A percentile compares a stretch with the other conserved stretches of the same genome.
Conservation (phyloP, 805 yeast species). For the Torulaspora delbrueckii region DNA sequence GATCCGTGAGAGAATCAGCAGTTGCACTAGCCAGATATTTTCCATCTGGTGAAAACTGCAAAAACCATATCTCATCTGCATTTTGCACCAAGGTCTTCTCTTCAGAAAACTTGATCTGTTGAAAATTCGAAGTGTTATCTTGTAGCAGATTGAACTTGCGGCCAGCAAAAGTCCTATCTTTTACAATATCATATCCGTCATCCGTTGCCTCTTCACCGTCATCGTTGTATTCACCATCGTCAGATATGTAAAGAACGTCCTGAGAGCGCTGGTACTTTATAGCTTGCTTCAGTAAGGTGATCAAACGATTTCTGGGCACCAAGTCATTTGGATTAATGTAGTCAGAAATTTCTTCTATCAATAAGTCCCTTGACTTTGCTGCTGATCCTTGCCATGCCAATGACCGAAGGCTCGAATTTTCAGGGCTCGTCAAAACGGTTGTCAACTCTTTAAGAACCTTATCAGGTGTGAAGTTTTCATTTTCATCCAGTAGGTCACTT, state of each 20-base stretch:
- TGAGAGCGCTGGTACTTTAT: constrained; percentile 41
- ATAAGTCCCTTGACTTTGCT: constrained; percentile 36
- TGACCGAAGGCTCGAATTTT: constrained; percentile 9
- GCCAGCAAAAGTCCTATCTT: neutral
- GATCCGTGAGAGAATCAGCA: constrained; percentile 44
- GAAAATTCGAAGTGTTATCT: constrained; percentile 19
- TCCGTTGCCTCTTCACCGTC: neutral
- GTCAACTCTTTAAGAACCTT: constrained; percentile 30
- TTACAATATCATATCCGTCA: neutral
- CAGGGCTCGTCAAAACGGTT: constrained; percentile 31
- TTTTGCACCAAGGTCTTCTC: constrained; percentile 40
- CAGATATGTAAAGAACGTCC: constrained; percentile 35
- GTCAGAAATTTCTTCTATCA: constrained; percentile 42
- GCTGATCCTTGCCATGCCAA: constrained; percentile 35
- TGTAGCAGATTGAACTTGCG: constrained; percentile 20
- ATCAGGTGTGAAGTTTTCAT: constrained; percentile 24
- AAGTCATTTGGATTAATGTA: constrained; percentile 49
- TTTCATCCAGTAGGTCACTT: constrained; percentile 13
- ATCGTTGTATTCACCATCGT: constrained; percentile 14
- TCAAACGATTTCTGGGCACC: constrained; percentile 50
- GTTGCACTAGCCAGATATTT: constrained; percentile 72
- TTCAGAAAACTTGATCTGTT: constrained; percentile 20
- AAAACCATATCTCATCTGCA: constrained; percentile 77
- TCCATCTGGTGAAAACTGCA: constrained; percentile 75
- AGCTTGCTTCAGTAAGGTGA: constrained; percentile 49